Evolutionary conservation across 192 early-diverging fungal species (phyloP), one percentile per base, ranked within the genome.

Genomic region (Rhizophagus clarus): DNA sequence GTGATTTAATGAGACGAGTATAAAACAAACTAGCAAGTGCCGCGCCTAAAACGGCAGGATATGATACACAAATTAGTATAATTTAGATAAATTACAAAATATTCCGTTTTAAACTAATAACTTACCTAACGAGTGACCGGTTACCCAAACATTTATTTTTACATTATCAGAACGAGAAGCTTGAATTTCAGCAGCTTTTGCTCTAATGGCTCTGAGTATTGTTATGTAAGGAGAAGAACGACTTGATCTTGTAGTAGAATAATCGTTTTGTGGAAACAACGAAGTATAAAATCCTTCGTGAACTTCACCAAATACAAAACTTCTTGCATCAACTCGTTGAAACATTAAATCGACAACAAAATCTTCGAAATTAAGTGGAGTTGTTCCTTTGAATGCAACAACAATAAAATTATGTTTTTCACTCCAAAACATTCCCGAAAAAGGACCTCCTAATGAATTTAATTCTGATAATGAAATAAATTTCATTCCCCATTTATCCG

Each of bases 281-380:
- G 85, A 81, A n/a, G 87, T 85, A 40, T 88, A 88, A 79, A 88
- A 89, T 32, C 88, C 87, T 69, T 87, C 79, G 69, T 89, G 87
- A 14, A 82, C 83, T 24, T 85, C 82, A 2, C 88, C 87, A 75
- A 84, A 87, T 11, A 89, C 47, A 66, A 84, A 89, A 24, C 84
- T 68, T 24, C 84, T 77, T 20, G 15, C 87, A 67, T 89, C 81
- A 20, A 80, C 79, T 37, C 87, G 86, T 74, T 89, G 88, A 49
- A 89, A 79, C 7, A 82, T 83, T 20, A 81, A 81, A 69, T 89
- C 88, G 2, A 88, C 47, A 29, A 89, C 40, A 26, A 87, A 88
- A 45, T 89, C 87, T 61, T 87, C 87, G 47, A 87, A 88, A 31
- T 88, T 84, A 40, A 83, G 81, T 12, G 85, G 80, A 2, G 87